Conservation (phyloP, 805 yeast species). For the Saccharomyces eubayanus region DNA sequence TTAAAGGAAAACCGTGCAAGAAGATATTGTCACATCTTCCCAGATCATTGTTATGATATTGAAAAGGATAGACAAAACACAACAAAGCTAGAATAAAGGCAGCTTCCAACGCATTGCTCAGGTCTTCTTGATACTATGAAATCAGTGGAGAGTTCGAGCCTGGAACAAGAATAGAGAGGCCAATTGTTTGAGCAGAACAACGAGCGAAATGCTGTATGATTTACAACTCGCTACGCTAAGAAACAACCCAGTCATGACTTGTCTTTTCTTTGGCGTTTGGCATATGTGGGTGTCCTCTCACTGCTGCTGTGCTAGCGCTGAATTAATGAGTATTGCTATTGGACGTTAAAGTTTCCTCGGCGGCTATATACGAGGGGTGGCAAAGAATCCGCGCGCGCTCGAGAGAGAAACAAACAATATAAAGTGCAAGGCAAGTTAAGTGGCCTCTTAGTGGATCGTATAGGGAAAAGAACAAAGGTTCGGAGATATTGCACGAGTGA, state of each 20-base stretch:
- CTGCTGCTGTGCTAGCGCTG: not conserved
- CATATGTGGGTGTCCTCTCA: not conserved
- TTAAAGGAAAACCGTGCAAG: not conserved
- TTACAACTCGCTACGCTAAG: no score
- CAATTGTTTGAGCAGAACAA: not conserved
- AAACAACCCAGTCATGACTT: not conserved
- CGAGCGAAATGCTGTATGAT: not conserved
- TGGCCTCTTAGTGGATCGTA: not conserved
- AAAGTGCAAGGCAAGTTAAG: not conserved
- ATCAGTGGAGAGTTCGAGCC: slow-evolving; percentile 56
- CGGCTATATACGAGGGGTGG: not conserved
- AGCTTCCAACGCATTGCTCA: no score
- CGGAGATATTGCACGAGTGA: not conserved
- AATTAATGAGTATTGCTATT: not conserved
- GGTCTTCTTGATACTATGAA: slow-evolving; percentile 31
- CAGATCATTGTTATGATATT: not conserved
- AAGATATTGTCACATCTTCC: not conserved
- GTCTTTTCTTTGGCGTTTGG: not conserved
- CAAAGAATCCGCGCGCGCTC: not conserved
- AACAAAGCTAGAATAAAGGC: no score
- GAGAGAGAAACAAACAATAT: not conserved
- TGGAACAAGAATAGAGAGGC: not conserved
- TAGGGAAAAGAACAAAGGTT: not conserved
- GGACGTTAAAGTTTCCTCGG: not conserved
- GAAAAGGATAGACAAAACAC: not conserved